Base-by-base conservation (phyloP, 164 flowering plant genomes). In the Liriodendron chinense region DNA sequence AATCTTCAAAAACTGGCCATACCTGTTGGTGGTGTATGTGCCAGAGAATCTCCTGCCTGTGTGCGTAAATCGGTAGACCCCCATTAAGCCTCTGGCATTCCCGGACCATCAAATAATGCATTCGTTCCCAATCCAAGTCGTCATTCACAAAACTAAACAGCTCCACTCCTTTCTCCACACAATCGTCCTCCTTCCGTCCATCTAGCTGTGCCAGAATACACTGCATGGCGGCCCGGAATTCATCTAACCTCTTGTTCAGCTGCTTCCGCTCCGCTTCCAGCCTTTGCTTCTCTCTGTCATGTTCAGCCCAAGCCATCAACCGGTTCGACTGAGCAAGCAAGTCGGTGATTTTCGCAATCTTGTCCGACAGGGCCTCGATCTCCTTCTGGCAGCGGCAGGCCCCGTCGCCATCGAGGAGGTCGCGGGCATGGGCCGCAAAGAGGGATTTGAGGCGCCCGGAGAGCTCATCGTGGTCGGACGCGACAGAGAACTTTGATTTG, bases 21-120 rank as follows among this genome's bases (percentile, higher is more conserved):
- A 94, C 98, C 95, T 94, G 96, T 26, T 88, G 83, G 43, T 25
- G 7, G 64, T 74, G 79, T 65, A 94, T 83, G 47, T 80, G 78
- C 20, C 22, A 56, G 20, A 94, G 79, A 67, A 94, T 87, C 13
- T 85, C 84, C 75, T 66, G 76, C 53, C 95, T 76, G 47, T 26
- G 80, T 1, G 85, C 84, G 75, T 90, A 92, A 68, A 94, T 87
- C 0, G 97, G 97, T 79, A 94, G 78, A 3, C 94, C 91, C 48
- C 81, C 96, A 7, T 87, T 88, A 24, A 94, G 83, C 80, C 99
- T 72, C 68, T 84, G 76, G 59, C 89, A 79, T 77, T 96, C 98
- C 77, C 98, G 75, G 80, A 67, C 48, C 63, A 94, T 80, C 68
- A 89, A 23, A 28, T 68, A 53, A 76, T 87, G 83, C 75, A 92